Evolutionary conservation across 2,329 filamentous ascomycete genomes (phyloP).

Genomic region (Hypoxylon sp.): DNA sequence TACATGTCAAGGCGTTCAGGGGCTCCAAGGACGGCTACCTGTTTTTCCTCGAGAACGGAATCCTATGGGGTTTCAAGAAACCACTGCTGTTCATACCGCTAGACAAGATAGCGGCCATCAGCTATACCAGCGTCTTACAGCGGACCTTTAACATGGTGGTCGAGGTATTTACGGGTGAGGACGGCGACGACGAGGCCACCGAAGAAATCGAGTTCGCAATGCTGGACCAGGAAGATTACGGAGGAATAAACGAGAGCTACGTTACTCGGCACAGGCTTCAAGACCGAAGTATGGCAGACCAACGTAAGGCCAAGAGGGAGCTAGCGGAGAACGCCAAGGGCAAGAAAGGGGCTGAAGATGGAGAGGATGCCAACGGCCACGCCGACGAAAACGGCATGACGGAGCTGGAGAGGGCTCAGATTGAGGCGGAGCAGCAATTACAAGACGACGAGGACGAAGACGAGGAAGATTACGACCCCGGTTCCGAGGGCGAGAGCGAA

Average conservation of each 20-base stretch:
- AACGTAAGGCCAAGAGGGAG: conserved; percentile 69
- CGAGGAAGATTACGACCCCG: conserved; percentile 72
- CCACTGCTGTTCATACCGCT: conserved; percentile 70
- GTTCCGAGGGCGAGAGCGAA: conserved; percentile 66
- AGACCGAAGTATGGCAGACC: conserved; percentile 73
- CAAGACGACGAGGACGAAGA: conserved; percentile 70
- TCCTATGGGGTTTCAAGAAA: conserved; percentile 76
- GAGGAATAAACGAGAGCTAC: conserved; percentile 68
- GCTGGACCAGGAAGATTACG: conserved; percentile 74
- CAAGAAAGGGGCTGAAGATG: conserved; percentile 53
- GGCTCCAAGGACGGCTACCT: conserved; percentile 74
- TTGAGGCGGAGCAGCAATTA: conserved; percentile 60
- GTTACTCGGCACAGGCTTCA: conserved; percentile 67
- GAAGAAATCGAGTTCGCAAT: conserved; percentile 73
- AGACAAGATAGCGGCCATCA: conserved; percentile 67
- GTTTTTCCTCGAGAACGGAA: conserved; percentile 71
- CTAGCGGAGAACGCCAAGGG: conserved; percentile 65
- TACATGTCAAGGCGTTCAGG: conserved; percentile 71
- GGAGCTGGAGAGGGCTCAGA: conserved; percentile 58
- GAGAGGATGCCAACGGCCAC: conserved; percentile 54
- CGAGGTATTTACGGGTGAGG: conserved; percentile 59
- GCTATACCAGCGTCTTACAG: conserved; percentile 72
- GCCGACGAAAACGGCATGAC: conserved; percentile 56
- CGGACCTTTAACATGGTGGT: conserved; percentile 74
- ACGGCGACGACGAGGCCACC: conserved; percentile 54